Conservation (phyloP, 345 rosid species). For the Mercurialis annua region DNA sequence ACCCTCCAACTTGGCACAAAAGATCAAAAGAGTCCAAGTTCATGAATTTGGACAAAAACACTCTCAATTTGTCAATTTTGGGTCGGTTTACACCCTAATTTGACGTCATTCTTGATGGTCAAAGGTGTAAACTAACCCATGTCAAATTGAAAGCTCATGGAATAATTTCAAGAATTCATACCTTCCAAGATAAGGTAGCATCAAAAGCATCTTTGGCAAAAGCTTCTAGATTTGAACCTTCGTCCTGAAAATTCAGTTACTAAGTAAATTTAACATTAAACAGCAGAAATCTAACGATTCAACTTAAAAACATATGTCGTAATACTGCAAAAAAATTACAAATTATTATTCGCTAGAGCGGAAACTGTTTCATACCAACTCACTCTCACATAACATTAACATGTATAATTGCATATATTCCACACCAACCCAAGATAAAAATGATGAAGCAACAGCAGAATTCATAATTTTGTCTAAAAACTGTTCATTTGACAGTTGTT, state of each 20-base stretch:
- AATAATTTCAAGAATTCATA: slow-evolving; percentile 16
- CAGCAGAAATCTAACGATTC: not conserved
- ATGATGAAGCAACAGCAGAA: slow-evolving; percentile 3
- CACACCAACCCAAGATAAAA: not conserved
- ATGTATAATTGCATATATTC: no score
- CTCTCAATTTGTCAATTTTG: no score
- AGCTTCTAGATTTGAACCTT: slow-evolving; percentile 59
- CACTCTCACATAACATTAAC: not conserved
- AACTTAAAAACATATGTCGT: not conserved
- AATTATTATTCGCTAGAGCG: not conserved
- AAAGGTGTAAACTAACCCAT: no score
- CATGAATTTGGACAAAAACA: no score
- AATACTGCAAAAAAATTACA: not conserved
- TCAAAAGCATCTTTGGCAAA: slow-evolving; percentile 42
- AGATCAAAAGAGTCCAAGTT: no score
- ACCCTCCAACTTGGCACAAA: no score
- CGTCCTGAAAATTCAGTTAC: slow-evolving; percentile 32
- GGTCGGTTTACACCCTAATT: no score
- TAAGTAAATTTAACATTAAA: not conserved
- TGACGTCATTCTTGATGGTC: no score
- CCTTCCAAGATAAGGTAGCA: slow-evolving; percentile 80
- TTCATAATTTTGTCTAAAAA: not conserved
- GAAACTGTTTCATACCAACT: not conserved
- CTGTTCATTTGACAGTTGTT: not conserved
- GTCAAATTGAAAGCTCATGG: not conserved